These are phyloP conservation scores for Rhodotorula sp. DNA, from an alignment of 1,284 basidiomycete genomes.

Conservation along the genomic window DNA sequence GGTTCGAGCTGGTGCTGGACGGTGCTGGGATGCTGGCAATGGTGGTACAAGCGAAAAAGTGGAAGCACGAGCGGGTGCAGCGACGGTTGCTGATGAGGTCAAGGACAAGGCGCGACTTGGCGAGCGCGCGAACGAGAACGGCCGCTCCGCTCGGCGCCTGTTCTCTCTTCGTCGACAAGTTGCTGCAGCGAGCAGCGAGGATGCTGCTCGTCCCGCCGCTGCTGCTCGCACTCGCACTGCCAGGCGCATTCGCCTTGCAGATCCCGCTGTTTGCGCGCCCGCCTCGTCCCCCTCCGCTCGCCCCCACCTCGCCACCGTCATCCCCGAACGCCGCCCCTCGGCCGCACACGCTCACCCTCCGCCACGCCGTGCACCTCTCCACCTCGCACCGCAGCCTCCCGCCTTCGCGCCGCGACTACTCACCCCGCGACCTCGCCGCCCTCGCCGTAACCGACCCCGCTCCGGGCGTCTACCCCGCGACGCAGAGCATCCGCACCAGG, in stretches of 20 bases:
- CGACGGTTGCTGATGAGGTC: too few species aligned
- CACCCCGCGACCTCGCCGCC: constrained; percentile 22
- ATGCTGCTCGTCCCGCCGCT: constrained; percentile 23
- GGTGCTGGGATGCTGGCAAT: not conserved
- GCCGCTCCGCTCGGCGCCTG: not conserved
- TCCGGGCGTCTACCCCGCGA: constrained; percentile 3
- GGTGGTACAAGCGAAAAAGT: not conserved
- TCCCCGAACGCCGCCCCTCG: not conserved
- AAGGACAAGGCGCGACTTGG: not conserved
- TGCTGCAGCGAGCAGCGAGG: not conserved
- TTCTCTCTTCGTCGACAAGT: not conserved
- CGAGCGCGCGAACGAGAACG: too few species aligned
- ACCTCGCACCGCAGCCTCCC: constrained; percentile 19
- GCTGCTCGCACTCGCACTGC: not conserved
- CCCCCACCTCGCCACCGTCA: constrained; percentile 15
- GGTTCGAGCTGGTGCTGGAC: not conserved
- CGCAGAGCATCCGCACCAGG: constrained; percentile 14
- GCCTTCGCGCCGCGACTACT: constrained; percentile 31
- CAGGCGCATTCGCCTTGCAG: constrained; percentile 18
- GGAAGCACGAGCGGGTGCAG: not conserved
- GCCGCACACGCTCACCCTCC: constrained; percentile 27
- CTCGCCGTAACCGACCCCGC: constrained; percentile 1
- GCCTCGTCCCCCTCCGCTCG: constrained; percentile 11
- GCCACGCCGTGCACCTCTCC: constrained; percentile 41
- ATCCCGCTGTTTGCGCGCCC: constrained; percentile 22